phyloP scores from a whole-genome alignment of 1,284 basidiomycete species.

The Cryptococcus amylolentus region DNA sequence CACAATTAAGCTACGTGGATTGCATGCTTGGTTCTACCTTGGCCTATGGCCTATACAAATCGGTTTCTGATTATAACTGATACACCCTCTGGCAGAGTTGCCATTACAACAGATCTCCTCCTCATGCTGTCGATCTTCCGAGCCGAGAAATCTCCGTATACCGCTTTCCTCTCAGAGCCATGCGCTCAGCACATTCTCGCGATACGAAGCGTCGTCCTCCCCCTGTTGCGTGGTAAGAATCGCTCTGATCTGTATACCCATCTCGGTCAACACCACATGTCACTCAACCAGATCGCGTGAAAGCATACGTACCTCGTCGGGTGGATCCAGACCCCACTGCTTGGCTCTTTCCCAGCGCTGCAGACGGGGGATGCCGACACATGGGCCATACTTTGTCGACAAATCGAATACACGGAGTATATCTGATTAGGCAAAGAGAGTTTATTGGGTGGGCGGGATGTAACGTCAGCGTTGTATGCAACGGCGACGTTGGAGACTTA shows the following conservation, averaged over 20 bases:
- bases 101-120: too few species aligned
- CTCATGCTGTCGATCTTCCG: too few species aligned
- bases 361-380: slow-evolving; percentile 73
- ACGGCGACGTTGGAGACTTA: slow-evolving; percentile 29
- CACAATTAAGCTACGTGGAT: too few species aligned
- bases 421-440: slow-evolving; percentile 50
- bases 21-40: too few species aligned
- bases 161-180: slow-evolving; percentile 27
- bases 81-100: too few species aligned
- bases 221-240: slow-evolving; percentile 65
- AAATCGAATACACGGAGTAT: slow-evolving; percentile 78
- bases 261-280: background rate
- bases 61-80: too few species aligned
- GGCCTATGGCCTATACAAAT: too few species aligned
- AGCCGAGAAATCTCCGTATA: background rate
- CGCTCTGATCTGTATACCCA: slow-evolving; percentile 62
- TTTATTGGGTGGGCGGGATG: slow-evolving; percentile 3
- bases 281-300: background rate
- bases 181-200: slow-evolving; percentile 55
- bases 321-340: slow-evolving; percentile 75
- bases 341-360: slow-evolving; percentile 85
- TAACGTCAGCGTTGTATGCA: background rate
- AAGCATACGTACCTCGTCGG: slow-evolving; percentile 60
- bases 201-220: slow-evolving; percentile 51
- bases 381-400: slow-evolving; percentile 80